Base-by-base conservation (phyloP, 805 yeast genomes). In the Kregervanrija pseudodelftensis region DNA sequence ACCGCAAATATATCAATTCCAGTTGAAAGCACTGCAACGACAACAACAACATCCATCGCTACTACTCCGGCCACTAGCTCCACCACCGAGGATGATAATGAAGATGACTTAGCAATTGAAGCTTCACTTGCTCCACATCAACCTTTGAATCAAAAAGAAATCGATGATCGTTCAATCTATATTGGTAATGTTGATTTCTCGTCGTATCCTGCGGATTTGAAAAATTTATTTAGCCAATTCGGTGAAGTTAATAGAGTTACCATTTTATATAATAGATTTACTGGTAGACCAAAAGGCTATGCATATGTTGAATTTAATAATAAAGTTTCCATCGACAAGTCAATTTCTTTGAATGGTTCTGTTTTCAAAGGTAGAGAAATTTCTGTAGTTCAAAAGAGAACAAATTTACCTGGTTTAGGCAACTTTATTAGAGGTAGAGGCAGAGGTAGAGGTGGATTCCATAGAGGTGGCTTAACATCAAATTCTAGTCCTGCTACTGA, bases 121-220 rank as follows among this genome's bases (percentile, higher is more conserved):
- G 8, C 28, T 22, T 22, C 28, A 7, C 39, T 61, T 48, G 66
- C 63, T 8, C 60, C 66, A 11, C 58, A 61, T 38, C 65, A 62
- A 49, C 66, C 66, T 1, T 44, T 45, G 32, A 60, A 62, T 44
- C 66, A 62, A 50, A 47, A 52, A 40, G 91, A 84, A 45, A 74
- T 81, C n/a, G 95, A 86, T 60, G 71, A 83, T 4, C 74, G 90
- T 49, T 80, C 89, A 2, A 71, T 87, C 12, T 87, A 80, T 61
- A 87, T 87, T 31, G 95, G 95, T 10, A 86, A 85, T 55, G 93
- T 88, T 32, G 95, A 87, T 58, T 85, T 81, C 59, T 80, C 76
- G 11, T 65, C 87, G 8, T 75, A 84, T 15, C 90, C 95, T 33
- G 78, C 79, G 49, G 95, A 86, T 55, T 68, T 87, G 32, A 88